Percentiles rank a stretch among this genome's conserved stretches.
phyloP scores from a whole-genome alignment of 2,329 filamentous ascomycete species.

The Pseudogymnoascus sp. region DNA sequence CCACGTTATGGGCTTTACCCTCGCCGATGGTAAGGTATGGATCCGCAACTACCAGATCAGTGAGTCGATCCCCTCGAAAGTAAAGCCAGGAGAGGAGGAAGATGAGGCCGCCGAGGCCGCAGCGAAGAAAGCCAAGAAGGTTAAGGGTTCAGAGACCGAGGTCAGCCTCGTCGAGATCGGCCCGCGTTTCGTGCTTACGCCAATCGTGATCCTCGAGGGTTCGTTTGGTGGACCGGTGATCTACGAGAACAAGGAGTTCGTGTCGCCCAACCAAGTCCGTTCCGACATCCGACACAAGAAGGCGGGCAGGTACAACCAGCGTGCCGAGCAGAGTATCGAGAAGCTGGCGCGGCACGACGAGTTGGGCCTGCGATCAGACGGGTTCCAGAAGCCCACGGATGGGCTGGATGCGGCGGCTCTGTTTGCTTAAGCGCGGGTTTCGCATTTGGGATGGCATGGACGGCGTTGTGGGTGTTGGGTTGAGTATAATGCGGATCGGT shows the following conservation, averaged over 20 bases:
- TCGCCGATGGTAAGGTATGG: conserved; percentile 93
- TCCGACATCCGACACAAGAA: conserved; percentile 71
- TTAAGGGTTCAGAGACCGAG: conserved; percentile 60
- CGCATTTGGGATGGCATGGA: conserved; percentile 10
- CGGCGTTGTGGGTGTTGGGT: conserved; percentile 11
- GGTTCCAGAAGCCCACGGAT: conserved; percentile 57
- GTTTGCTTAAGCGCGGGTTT: conserved; percentile 53
- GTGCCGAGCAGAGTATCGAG: conserved; percentile 69
- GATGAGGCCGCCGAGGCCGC: conserved; percentile 39
- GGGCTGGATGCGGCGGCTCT: conserved; percentile 70
- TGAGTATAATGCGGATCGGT: conserved; percentile 11
- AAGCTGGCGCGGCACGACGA: conserved; percentile 67
- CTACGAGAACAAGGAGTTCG: conserved; percentile 96
- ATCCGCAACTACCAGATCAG: conserved; percentile 89
- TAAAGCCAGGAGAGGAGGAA: conserved; percentile 37
- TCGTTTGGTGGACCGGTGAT: conserved; percentile 95
- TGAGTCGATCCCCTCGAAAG: conserved; percentile 63
- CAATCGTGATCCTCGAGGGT: conserved; percentile 90
- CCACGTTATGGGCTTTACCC: conserved; percentile 86
- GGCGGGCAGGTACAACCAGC: conserved; percentile 69
- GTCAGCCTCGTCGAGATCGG: conserved; percentile 87
- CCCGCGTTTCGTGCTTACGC: conserved; percentile 84
- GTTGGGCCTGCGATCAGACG: conserved; percentile 65
- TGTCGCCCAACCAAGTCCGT: conserved; percentile 90
- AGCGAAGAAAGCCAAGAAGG: conserved; percentile 36